phyloP scores from a whole-genome alignment of 257 asterid genomes.

The Gentiana dahurica region DNA sequence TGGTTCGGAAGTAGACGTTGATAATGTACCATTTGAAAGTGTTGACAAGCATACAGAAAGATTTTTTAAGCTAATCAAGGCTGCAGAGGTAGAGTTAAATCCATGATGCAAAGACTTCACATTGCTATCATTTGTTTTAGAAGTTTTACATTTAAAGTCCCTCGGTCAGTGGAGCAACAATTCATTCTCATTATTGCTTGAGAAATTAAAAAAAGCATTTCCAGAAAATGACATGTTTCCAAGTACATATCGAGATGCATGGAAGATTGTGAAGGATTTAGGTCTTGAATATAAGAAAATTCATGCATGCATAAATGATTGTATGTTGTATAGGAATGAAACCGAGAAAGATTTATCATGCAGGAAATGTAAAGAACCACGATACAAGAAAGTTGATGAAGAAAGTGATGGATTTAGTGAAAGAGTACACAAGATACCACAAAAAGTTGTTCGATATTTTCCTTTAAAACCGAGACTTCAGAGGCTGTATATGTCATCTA shows the following conservation, averaged over 20 bases:
- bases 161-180: too few relatives aligned
- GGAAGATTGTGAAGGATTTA: conserved; percentile 7
- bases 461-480: too few relatives aligned
- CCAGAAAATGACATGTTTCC: not conserved
- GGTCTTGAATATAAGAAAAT: conserved; percentile 8
- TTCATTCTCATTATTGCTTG: too few relatives aligned
- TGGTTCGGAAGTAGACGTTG: too few relatives aligned
- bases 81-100: too few relatives aligned
- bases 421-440: not conserved
- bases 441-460: not conserved
- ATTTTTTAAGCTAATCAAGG: too few relatives aligned
- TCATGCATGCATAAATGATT: conserved; percentile 11
- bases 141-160: too few relatives aligned
- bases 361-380: not conserved
- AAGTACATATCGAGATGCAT: not conserved
- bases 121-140: too few relatives aligned
- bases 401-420: not conserved
- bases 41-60: too few relatives aligned
- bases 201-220: not conserved
- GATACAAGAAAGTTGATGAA: not conserved
- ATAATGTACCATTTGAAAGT: too few relatives aligned
- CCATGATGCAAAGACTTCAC: too few relatives aligned
- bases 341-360: not conserved
- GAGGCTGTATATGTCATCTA: too few relatives aligned
- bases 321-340: conserved; percentile 5